Conservation (phyloP, 2,329 filamentous ascomycete species). For the Diaporthe sp. region DNA sequence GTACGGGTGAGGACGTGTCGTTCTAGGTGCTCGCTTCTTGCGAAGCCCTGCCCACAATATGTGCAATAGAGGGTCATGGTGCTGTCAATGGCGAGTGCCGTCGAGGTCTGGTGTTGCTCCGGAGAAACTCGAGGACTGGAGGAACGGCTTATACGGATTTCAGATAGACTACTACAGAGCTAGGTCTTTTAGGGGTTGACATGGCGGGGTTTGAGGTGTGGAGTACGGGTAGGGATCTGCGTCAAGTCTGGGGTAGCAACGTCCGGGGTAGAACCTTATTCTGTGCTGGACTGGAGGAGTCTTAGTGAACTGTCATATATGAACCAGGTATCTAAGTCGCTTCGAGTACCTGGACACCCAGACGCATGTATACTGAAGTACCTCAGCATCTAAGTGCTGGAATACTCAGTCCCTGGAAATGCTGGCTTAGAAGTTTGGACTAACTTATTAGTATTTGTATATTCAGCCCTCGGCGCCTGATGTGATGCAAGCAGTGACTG, state of each 20-base stretch:
- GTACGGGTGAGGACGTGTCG: neutral
- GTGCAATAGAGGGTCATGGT: neutral
- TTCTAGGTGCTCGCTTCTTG: neutral
- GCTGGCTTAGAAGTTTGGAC: too few species aligned
- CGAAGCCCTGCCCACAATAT: neutral
- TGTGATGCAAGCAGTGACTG: too few species aligned
- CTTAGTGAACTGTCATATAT: too few species aligned
- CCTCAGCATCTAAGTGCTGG: neutral
- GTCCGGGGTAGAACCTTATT: neutral
- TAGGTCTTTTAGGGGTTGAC: neutral
- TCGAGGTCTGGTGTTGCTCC: neutral
- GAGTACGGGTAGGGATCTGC: too few species aligned
- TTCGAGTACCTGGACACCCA: neutral
- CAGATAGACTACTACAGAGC: neutral
- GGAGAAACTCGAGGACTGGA: neutral
- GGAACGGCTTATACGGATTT: neutral
- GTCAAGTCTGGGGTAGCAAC: neutral
- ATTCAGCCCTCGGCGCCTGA: too few species aligned
- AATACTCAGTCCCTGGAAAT: too few species aligned
- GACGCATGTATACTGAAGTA: neutral
- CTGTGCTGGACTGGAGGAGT: neutral
- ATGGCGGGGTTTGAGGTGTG: neutral
- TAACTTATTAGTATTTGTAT: too few species aligned
- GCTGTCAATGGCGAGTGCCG: neutral
- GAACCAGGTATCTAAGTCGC: too few species aligned